phyloP scores from a whole-genome alignment of 768 basidiomycete species.

The Leucocoprinus birnbaumii region DNA sequence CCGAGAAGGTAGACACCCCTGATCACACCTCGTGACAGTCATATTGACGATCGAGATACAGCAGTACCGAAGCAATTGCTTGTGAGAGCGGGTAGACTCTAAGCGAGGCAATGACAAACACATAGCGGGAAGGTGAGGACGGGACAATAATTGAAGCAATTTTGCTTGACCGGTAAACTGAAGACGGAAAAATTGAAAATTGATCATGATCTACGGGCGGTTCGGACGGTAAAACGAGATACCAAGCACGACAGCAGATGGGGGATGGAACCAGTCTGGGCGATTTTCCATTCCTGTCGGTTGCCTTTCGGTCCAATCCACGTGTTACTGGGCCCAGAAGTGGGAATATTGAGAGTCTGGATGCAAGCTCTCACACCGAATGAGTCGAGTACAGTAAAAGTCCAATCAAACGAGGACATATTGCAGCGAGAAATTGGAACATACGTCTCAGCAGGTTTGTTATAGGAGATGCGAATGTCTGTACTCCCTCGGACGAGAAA shows the following conservation, averaged over 20 bases:
- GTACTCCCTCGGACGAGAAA: neutral
- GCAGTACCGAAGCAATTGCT: slow-evolving; percentile 13
- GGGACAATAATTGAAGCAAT: slow-evolving; percentile 1
- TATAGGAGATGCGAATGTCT: neutral
- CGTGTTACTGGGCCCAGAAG: neutral
- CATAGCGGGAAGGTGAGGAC: slow-evolving; percentile 13
- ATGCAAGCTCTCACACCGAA: neutral
- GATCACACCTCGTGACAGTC: slow-evolving; percentile 30
- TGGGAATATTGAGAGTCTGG: slow-evolving; percentile 1
- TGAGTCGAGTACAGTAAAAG: neutral
- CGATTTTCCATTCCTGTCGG: slow-evolving; percentile 6
- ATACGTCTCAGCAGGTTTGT: slow-evolving; percentile 1
- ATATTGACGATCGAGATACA: slow-evolving; percentile 20
- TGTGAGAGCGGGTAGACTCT: slow-evolving; percentile 20
- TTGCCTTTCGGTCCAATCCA: slow-evolving; percentile 1
- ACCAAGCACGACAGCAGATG: too few species aligned
- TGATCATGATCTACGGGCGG: slow-evolving; percentile 10
- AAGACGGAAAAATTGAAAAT: neutral
- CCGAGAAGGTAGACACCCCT: slow-evolving; percentile 25
- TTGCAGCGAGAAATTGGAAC: neutral
- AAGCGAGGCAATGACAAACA: slow-evolving; percentile 15
- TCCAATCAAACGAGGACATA: slow-evolving; percentile 7
- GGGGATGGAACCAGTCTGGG: neutral
- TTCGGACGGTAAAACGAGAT: too few species aligned
- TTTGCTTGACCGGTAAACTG: neutral